Percentiles rank a stretch among this genome's conserved stretches.
Evolutionary conservation across 257 asterid genomes (phyloP).

Genomic region (Salvia rosmarinus): DNA sequence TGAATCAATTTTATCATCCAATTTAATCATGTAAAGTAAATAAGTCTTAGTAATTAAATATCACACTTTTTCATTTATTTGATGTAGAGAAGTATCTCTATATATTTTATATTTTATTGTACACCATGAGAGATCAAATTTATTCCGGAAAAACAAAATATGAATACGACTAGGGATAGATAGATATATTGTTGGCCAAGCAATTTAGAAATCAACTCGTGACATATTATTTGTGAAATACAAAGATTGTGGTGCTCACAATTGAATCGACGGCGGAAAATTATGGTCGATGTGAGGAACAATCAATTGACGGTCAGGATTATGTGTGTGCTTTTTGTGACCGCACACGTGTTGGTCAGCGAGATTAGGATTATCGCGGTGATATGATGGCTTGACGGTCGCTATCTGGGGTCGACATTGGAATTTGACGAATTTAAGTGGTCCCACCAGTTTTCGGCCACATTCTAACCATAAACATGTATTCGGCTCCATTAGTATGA

Average conservation of each 20-base stretch:
- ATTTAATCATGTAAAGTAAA: too few relatives aligned
- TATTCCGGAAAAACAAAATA: too few relatives aligned
- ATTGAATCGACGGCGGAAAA: neutral
- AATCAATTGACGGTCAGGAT: constrained; percentile 19
- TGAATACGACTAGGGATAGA: too few relatives aligned
- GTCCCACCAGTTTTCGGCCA: neutral
- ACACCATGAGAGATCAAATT: too few relatives aligned
- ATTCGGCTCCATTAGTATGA: neutral
- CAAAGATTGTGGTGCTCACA: neutral
- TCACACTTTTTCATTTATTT: too few relatives aligned
- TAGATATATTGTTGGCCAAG: too few relatives aligned
- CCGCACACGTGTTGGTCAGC: constrained; percentile 34
- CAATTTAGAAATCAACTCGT: neutral
- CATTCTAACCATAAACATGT: neutral
- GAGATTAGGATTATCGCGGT: neutral
- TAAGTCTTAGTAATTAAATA: too few relatives aligned
- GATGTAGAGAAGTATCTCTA: too few relatives aligned
- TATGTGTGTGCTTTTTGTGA: neutral
- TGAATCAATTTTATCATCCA: too few relatives aligned
- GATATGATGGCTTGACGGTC: neutral
- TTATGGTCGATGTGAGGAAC: neutral
- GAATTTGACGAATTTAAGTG: neutral
- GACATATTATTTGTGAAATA: too few relatives aligned
- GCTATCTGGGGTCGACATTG: neutral
- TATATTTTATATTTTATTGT: too few relatives aligned